Base-by-base conservation (phyloP, 2,329 filamentous ascomycete genomes). In the Ascochyta clinopodiicola region DNA sequence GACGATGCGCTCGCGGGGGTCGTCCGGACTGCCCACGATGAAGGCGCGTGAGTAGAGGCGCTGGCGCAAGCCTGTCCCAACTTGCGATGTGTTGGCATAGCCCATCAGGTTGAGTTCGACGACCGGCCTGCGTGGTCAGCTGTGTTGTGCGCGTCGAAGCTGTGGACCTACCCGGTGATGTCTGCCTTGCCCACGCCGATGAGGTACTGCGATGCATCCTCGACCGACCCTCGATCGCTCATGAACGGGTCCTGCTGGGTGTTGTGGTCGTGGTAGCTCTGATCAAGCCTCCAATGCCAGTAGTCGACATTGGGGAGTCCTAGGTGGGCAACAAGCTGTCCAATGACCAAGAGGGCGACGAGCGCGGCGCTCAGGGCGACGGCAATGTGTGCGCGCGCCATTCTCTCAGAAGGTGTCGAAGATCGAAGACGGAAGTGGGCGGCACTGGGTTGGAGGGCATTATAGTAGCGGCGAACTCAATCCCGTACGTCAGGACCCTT, bases 21-120 rank as follows among this genome's bases (percentile, higher is more conserved):
- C 83, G 35, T 84, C 78, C 5, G 86, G 80, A 67, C 90, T 85
- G 44, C 86, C 92, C 40, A 97, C 79, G 67, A 97, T 92, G 76
- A 98, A 98, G 29, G 94, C 89, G 45, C 94, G 87, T 35, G 92
- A 92, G 76, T 95, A 94, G 15, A 96, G 81, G 44, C 94, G 86
- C 78, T 98, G 94, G 44, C 93, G 88, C 45, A 98, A 80, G 21
- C 94, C 94, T 2, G 87, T 88, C 40, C 94, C 94, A 27, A 89
- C 79, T 78, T 98, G 94, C 37, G 85, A 84, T n/a, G 88, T 80
- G 74, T 93, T 90, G 29, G 94, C 94, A 79, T 97, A 97, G 58
- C 93, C 93, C 82, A 94, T 95, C 72, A 97, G 84, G 67, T 92
- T 92, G 70, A 97, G 85, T 75, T 97, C 92, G 21, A 96, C 92